Evolutionary conservation across 805 yeast genomes (phyloP).

Genomic region (Wickerhamiella bombiphila): DNA sequence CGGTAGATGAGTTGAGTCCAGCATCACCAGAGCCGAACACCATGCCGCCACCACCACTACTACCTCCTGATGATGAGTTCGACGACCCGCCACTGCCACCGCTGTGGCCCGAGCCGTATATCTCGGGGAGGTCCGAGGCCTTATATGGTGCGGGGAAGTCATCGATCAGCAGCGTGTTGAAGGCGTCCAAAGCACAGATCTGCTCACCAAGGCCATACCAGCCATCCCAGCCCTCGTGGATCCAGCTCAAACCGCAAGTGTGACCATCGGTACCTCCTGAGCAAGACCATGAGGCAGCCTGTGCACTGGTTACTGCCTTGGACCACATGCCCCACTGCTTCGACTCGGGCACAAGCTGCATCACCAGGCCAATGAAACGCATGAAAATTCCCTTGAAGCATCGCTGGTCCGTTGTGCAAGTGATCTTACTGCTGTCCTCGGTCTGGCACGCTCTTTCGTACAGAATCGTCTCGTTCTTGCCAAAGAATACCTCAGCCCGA

Average conservation of each 20-base stretch:
- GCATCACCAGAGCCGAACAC: slow-evolving; percentile 20
- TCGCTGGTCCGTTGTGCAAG: slow-evolving; percentile 77
- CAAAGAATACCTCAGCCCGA: slow-evolving; percentile 36
- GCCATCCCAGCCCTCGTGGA: slow-evolving; percentile 49
- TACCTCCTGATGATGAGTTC: slow-evolving; percentile 5
- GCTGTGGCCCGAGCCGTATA: slow-evolving; percentile 5
- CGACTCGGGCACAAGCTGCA: slow-evolving; percentile 47
- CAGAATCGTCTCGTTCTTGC: slow-evolving; percentile 33
- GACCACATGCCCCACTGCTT: slow-evolving; percentile 26
- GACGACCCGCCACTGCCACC: slow-evolving; percentile 3
- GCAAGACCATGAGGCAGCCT: slow-evolving; percentile 69
- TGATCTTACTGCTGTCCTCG: slow-evolving; percentile 18
- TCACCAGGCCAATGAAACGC: slow-evolving; percentile 60
- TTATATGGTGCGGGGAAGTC: slow-evolving; percentile 16
- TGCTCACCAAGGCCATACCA: slow-evolving; percentile 81
- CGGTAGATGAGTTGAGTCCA: slow-evolving; percentile 15
- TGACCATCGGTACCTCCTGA: slow-evolving; percentile 77
- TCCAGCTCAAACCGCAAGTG: slow-evolving; percentile 84
- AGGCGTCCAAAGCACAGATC: slow-evolving; percentile 63
- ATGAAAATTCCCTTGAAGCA: slow-evolving; percentile 80
- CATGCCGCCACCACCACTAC: slow-evolving; percentile 6
- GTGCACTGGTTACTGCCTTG: slow-evolving; percentile 38
- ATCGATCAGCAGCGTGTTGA: slow-evolving; percentile 20
- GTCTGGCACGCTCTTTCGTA: slow-evolving; percentile 78
- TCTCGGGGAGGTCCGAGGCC: slow-evolving; percentile 17